Percentiles rank a stretch among this genome's conserved stretches.
phyloP scores from a whole-genome alignment of 2,329 filamentous ascomycete species.

The Cordyceps fumosorosea region DNA sequence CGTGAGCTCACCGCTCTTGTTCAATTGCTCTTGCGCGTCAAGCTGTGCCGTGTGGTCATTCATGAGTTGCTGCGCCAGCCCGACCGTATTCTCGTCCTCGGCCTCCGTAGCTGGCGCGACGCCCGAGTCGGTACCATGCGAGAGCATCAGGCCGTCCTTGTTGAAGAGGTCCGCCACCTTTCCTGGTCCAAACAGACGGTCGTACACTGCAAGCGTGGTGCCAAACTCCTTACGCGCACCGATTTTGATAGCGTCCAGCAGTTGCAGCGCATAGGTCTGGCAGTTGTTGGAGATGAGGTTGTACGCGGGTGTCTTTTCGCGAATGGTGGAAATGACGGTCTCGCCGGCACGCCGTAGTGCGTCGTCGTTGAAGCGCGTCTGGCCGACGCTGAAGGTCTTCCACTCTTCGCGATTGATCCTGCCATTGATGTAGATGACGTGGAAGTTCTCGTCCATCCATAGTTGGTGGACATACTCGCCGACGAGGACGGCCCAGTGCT shows the following conservation, averaged over 20 bases:
- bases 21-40: slow-evolving; percentile 31
- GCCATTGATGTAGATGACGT: slow-evolving; percentile 52
- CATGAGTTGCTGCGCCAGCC: slow-evolving; percentile 46
- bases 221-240: slow-evolving; percentile 44
- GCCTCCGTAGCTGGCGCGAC: slow-evolving; percentile 12
- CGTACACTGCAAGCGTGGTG: slow-evolving; percentile 47
- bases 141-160: slow-evolving; percentile 19
- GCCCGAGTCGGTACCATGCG: slow-evolving; percentile 17
- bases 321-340: slow-evolving; percentile 46
- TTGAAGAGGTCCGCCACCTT: slow-evolving; percentile 47
- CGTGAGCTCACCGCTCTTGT: slow-evolving; percentile 19
- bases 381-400: slow-evolving; percentile 44
- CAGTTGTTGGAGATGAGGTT: slow-evolving; percentile 56
- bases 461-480: slow-evolving; percentile 49
- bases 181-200: slow-evolving; percentile 41
- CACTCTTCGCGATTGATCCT: slow-evolving; percentile 39
- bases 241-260: slow-evolving; percentile 49
- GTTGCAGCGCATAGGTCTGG: slow-evolving; percentile 47
- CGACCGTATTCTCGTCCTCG: slow-evolving; percentile 34
- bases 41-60: slow-evolving; percentile 46
- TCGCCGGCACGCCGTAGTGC: slow-evolving; percentile 44
- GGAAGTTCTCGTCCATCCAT: slow-evolving; percentile 55
- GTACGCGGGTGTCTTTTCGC: slow-evolving; percentile 42
- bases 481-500: slow-evolving; percentile 54
- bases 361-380: slow-evolving; percentile 49